Evolutionary conservation across 2,329 filamentous ascomycete genomes (phyloP), one percentile per base, ranked within the genome.

Genomic region (Arthrinium puccinioides): DNA sequence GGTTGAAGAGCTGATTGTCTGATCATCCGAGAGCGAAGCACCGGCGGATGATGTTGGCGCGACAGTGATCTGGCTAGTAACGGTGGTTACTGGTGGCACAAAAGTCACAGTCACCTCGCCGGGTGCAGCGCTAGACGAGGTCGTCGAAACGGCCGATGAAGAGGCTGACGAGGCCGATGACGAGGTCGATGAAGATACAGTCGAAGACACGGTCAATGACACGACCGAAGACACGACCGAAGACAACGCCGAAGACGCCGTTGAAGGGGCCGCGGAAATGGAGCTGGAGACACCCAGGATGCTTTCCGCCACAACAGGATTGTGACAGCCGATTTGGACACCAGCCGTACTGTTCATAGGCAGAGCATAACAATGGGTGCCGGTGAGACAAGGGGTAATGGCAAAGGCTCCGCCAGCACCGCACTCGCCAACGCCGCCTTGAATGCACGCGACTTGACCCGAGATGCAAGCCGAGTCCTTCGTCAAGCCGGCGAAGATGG

Each of bases 401-500:
- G 54, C 47, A 46, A 71, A 79, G 1, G 47, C 50, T 14, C 67
- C 66, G 9, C 44, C 41, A 16, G 44, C 38, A 20, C 55, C 53
- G 48, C 76, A 81, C 11, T 52, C 51, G n/a, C 61, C 73, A 5
- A 70, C 48, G 34, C 66, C 61, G 16, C 72, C 69, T 11, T 60
- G 52, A 30, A 79, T 66, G 37, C 76, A 80, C 5, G 74, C 74
- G 3, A 64, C 60, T 40, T 77, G 69, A 19, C 59, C 60, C 2
- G 50, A 37, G 0, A 47, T 50, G 49, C 76, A 80, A 35, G 67
- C 60, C 3, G 70, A 68, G 15, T 65, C 45, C 6, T 62, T 55
- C 1, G 63, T 68, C 23, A 74, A 55, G 2, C 46, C 52, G 19
- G 60, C 58, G 42, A 72, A 76, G 18, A 69, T 43, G 9, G 55